Percentiles rank a stretch among this genome's conserved stretches.
These are phyloP conservation scores for Fusarium duplospermum DNA, from an alignment of 2,329 filamentous ascomycete species.

Conservation along the genomic window DNA sequence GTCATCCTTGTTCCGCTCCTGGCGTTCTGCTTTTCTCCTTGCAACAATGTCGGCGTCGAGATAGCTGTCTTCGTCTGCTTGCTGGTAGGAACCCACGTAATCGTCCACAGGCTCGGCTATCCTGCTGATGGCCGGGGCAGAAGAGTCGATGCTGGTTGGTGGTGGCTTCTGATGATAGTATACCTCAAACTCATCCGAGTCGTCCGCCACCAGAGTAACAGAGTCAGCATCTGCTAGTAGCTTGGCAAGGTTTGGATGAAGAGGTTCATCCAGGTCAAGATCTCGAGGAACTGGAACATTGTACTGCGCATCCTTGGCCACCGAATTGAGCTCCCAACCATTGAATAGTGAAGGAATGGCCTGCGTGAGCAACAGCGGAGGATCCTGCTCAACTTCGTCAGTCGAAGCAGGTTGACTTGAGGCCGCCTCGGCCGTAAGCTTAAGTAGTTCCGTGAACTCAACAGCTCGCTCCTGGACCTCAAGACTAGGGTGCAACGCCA, in stretches of 20 bases:
- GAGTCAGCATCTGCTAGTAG: slow-evolving; percentile 72
- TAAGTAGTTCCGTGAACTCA: slow-evolving; percentile 90
- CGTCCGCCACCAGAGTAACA: slow-evolving; percentile 60
- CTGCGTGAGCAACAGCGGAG: slow-evolving; percentile 87
- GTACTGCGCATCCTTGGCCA: slow-evolving; percentile 82
- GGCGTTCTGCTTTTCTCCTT: slow-evolving; percentile 78
- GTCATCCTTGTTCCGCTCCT: slow-evolving; percentile 88
- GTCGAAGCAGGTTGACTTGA: slow-evolving; percentile 72
- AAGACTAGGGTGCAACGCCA: slow-evolving; percentile 84
- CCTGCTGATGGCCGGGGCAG: slow-evolving; percentile 64
- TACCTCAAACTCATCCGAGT: slow-evolving; percentile 74
- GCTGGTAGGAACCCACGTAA: slow-evolving; percentile 66
- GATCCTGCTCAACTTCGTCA: slow-evolving; percentile 68
- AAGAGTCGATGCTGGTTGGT: slow-evolving; percentile 62
- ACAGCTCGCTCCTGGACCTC: slow-evolving; percentile 96
- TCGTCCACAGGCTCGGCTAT: slow-evolving; percentile 65
- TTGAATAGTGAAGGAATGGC: slow-evolving; percentile 89
- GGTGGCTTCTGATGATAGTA: slow-evolving; percentile 72
- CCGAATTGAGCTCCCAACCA: slow-evolving; percentile 91
- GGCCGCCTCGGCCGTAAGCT: slow-evolving; percentile 85
- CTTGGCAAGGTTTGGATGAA: slow-evolving; percentile 78
- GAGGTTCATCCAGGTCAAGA: slow-evolving; percentile 83
- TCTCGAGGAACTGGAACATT: slow-evolving; percentile 85
- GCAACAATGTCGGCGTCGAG: slow-evolving; percentile 80
- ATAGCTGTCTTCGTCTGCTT: slow-evolving; percentile 71